phyloP scores from a whole-genome alignment of 345 rosid species.

The Kandelia obovata region DNA sequence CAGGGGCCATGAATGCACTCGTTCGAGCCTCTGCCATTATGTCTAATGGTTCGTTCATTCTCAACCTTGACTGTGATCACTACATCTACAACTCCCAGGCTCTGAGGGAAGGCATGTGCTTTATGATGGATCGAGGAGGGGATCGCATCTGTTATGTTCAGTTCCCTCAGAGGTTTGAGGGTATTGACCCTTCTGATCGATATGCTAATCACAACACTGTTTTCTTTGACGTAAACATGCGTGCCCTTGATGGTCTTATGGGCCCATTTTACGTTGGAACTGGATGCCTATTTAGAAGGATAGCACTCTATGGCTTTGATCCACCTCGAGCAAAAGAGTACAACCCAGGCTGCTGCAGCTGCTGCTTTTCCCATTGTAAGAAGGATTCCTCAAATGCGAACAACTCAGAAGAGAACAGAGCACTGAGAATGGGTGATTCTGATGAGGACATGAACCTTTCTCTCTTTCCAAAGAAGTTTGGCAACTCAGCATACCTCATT shows the following conservation, averaged over 20 bases:
- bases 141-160: slow-evolving; percentile 90
- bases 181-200: slow-evolving; percentile 96
- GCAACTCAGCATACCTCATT: slow-evolving; percentile 75
- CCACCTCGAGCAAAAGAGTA: slow-evolving; percentile 77
- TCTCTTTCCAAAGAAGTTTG: slow-evolving; percentile 73
- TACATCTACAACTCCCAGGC: slow-evolving; percentile 94
- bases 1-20: slow-evolving; percentile 98
- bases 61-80: slow-evolving; percentile 97
- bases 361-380: slow-evolving; percentile 58
- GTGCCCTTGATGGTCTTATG: slow-evolving; percentile 98
- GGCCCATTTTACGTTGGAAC: slow-evolving; percentile 98
- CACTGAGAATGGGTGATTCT: slow-evolving; percentile 81
- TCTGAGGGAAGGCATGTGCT: slow-evolving; percentile 97
- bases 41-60: slow-evolving; percentile 96
- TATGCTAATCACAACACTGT: slow-evolving; percentile 98
- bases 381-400: slow-evolving; percentile 44
- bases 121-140: slow-evolving; percentile 99
- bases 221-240: slow-evolving; percentile 97
- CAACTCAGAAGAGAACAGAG: slow-evolving; percentile 67
- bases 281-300: slow-evolving; percentile 90
- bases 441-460: slow-evolving; percentile 79
- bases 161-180: slow-evolving; percentile 98
- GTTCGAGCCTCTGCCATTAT: slow-evolving; percentile 96
- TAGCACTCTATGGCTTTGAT: slow-evolving; percentile 89
- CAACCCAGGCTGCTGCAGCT: slow-evolving; percentile 61